Evolutionary conservation across 1,284 basidiomycete species (phyloP), one percentile per base, ranked within the genome.

Genomic region (Ceratobasidium theobromae): DNA sequence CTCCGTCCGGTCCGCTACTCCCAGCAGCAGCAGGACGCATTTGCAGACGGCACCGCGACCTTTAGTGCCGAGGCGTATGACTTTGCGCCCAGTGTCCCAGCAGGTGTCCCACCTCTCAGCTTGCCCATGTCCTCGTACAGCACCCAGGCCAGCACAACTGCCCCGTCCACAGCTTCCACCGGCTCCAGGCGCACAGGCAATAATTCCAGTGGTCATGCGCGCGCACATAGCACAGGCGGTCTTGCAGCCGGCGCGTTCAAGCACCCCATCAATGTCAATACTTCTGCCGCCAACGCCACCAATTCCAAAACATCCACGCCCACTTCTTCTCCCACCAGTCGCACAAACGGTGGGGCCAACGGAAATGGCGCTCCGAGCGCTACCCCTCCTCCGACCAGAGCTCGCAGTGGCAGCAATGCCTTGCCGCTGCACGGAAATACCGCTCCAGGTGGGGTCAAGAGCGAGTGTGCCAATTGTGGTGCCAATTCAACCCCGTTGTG

Each of bases 401-500:
- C 52, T 5, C 41, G 64, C 1, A 66, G 53, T 21, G 64, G 64
- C 40, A 66, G 53, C 64, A 66, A 54, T 21, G 53, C 64, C 5
- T 14, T 64, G 28, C 48, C 74, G 53, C 70, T 66, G 9, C 57
- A 67, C 32, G 70, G 71, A 69, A 78, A 77, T 71, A 77, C 81
- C 33, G 83, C 82, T 1, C 88, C 88, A 1, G 86, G 87, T n/a
- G 87, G 89, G 41, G 86, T 88, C 69, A 91, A 91, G 77, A 87
- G 87, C 9, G 89, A 91, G 72, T 91, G 89, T 72, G 86, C 86
- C 12, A 91, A 91, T 75, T 91, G 89, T 71, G 89, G 89, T 32
- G 89, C 89, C 3, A 91, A 88, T 0, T 88, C 90, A 71, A 91
- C 89, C 0, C 89, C 89, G 14, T 81, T 91, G 28, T 92, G 89